Percentiles rank a stretch among this genome's conserved stretches.
Evolutionary conservation across 148 eudicot species (phyloP).

Genomic region (Mesembryanthemum crystallinum): DNA sequence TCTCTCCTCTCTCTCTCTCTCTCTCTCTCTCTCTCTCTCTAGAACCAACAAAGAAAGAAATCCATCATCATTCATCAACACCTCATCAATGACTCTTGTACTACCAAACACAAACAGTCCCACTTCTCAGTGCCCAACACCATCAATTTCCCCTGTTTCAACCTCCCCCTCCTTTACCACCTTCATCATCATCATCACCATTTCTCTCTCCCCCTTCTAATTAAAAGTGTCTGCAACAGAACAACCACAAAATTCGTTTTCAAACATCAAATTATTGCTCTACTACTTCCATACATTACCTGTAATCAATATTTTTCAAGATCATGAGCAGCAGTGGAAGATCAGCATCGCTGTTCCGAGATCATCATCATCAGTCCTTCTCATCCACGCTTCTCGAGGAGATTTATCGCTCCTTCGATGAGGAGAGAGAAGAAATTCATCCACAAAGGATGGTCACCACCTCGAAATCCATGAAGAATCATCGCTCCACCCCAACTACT

Average conservation of each 20-base stretch:
- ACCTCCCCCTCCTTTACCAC: background rate
- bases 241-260: background rate
- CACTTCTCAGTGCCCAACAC: conserved; percentile 1
- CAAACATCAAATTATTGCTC: conserved; percentile 2
- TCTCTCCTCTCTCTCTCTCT: conserved; percentile 15
- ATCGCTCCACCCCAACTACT: conserved; percentile 11
- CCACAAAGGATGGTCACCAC: background rate
- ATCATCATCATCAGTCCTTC: conserved; percentile 50
- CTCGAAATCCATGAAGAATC: conserved; percentile 25
- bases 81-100: conserved; percentile 25
- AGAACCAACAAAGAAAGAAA: background rate
- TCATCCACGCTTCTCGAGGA: conserved; percentile 76
- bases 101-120: conserved; percentile 31
- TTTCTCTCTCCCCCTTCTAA: background rate
- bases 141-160: conserved; percentile 7
- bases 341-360: background rate
- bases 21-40: background rate
- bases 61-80: too few relatives aligned
- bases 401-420: conserved; percentile 86
- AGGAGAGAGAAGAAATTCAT: background rate
- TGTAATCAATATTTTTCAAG: too few relatives aligned
- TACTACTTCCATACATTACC: background rate
- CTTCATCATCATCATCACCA: conserved; percentile 14
- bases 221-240: background rate
- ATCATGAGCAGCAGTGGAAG: conserved; percentile 8